Evolutionary conservation across 352 stramenopile genomes (phyloP).

Genomic region (Pythium phragmitis): DNA sequence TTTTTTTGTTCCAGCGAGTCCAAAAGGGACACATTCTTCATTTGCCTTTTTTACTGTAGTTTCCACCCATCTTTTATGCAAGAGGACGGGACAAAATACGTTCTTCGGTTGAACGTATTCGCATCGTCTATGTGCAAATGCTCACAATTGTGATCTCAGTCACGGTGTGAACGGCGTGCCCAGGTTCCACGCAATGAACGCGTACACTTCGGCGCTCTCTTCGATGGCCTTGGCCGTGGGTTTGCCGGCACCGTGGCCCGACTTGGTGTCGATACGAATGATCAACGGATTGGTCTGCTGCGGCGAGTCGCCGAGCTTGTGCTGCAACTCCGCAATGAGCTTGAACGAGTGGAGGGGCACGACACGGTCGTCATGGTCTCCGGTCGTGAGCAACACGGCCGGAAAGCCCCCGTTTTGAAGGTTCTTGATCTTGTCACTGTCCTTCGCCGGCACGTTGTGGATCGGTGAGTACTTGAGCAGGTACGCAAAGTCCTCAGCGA

Average conservation of each 20-base stretch:
- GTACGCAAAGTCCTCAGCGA: constrained; percentile 79
- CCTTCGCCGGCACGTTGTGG: constrained; percentile 80
- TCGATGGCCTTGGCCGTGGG: constrained; percentile 88
- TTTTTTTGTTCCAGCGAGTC: too few relatives aligned
- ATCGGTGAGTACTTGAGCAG: constrained; percentile 86
- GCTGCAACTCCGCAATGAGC: constrained; percentile 85
- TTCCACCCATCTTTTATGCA: neutral
- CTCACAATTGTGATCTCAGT: neutral
- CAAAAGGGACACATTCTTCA: neutral
- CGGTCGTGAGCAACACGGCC: constrained; percentile 82
- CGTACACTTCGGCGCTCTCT: constrained; percentile 83
- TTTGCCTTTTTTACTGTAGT: neutral
- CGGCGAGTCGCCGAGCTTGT: constrained; percentile 55
- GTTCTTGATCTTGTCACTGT: constrained; percentile 50
- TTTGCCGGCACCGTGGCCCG: constrained; percentile 87
- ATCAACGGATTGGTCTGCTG: constrained; percentile 82
- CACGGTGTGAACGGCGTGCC: constrained; percentile 46
- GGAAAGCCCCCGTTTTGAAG: constrained; percentile 66
- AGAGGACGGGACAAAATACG: neutral
- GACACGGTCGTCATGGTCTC: constrained; percentile 90
- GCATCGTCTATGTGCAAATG: neutral
- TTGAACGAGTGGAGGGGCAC: constrained; percentile 92
- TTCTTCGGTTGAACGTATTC: neutral
- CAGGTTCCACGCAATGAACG: constrained; percentile 82
- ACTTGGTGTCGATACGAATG: constrained; percentile 90